Evolutionary conservation across 345 rosid genomes (phyloP), one percentile per base, ranked within the genome.

Genomic region (Populus euphratica): DNA sequence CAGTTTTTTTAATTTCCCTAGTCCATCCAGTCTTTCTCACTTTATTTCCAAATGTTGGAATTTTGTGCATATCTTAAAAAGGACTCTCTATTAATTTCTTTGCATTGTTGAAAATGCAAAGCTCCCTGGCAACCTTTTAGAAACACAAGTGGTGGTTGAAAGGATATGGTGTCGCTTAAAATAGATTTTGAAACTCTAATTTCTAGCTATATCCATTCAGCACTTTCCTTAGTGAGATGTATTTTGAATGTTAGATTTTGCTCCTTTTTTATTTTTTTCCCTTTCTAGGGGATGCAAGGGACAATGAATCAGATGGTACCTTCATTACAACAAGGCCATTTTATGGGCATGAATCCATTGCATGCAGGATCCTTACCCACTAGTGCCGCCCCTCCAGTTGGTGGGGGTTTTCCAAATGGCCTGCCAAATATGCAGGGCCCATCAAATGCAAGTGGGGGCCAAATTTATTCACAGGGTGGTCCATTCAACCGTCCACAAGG

Each of bases 371-470:
- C 92, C 18, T 39, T 89, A 68, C 78, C 86, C n/a, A 72, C 85
- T 7, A 83, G 86, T 66, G 87, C 85, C 71, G 87, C 81, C 39
- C 82, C 97, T 81, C 82, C 89, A 69, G 87, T 71, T 66, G 96
- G 94, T 36, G 63, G 63, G 29, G 91, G 88, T 67, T 92, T 87
- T 81, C 94, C 88, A 39, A 87, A 81, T 83, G 88, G 94, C 75
- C 73, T 88, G 79, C 90, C 88, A 65, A 93, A 84, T 85, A 87
- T 90, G 92, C 98, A 92, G 79, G 96, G 97, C 69, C 96, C 90
- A 16, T 74, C 87, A 23, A 86, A 84, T 73, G 41, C 85, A 62
- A 69, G 83, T 13, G 86, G 91, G 31, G 77, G 74, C n/a, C 97
- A 88, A 81, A 90, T 93, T 90, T 93, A 88, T 88, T 89, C 85